Conservation (phyloP, 805 yeast genomes). For the Barnettozyma californica region DNA sequence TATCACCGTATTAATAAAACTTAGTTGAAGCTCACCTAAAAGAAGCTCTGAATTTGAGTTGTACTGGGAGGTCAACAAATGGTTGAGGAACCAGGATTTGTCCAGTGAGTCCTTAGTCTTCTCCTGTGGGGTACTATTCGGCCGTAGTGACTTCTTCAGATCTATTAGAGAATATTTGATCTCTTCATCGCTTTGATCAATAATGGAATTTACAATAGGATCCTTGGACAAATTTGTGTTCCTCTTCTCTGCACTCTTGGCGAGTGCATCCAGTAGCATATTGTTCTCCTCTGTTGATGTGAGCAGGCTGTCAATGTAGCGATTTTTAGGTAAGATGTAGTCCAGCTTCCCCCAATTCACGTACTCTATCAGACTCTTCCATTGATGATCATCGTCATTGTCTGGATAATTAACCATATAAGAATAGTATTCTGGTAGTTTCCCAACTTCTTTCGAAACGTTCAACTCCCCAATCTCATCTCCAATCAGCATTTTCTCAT, state of each 20-base stretch:
- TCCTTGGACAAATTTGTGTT: slow-evolving; percentile 26
- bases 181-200: slow-evolving; percentile 31
- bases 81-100: slow-evolving; percentile 51
- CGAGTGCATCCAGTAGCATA: slow-evolving; percentile 34
- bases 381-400: slow-evolving; percentile 24
- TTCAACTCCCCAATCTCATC: slow-evolving; percentile 30
- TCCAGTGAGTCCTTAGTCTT: slow-evolving; percentile 52
- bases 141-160: slow-evolving; percentile 33
- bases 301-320: slow-evolving; percentile 36
- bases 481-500: slow-evolving; percentile 27
- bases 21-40: slow-evolving; percentile 50
- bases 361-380: slow-evolving; percentile 23
- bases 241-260: slow-evolving; percentile 25
- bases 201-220: slow-evolving; percentile 27
- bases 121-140: slow-evolving; percentile 32
- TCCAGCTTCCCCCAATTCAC: slow-evolving; percentile 25
- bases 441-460: slow-evolving; percentile 22
- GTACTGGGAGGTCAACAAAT: slow-evolving; percentile 26
- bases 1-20: slow-evolving; percentile 42
- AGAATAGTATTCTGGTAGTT: slow-evolving; percentile 29
- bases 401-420: slow-evolving; percentile 39
- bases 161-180: slow-evolving; percentile 40
- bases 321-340: slow-evolving; percentile 23
- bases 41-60: slow-evolving; percentile 28
- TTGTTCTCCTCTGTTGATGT: slow-evolving; percentile 48